Base-by-base conservation (phyloP, 129 eudicot genomes). In the Calendula officinalis region DNA sequence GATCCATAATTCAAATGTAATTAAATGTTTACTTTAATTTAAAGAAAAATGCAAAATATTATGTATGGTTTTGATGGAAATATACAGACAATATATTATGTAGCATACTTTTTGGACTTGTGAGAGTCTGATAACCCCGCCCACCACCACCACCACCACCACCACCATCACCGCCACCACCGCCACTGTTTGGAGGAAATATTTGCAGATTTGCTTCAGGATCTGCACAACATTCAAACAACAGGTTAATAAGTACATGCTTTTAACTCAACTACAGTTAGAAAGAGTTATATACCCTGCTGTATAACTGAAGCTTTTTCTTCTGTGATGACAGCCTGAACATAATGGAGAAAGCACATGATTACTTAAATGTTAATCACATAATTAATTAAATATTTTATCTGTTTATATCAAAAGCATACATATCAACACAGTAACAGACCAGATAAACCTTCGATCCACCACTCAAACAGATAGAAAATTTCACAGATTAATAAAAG, bases 151-250 rank as follows among this genome's bases (percentile, higher is more conserved):
- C 82, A 56, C 64, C 76, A n/a, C 80, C 82, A 60, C 75, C 69
- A 68, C 76, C n/a, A n/a, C 78, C 75, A n/a, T 78, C 82, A 46
- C 75, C 65, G 49, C 76, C 82, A 56, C 64, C 76, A n/a, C 80
- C 82, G 55, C 75, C 69, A 22, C 30, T 62, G 57, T 72, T 83
- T 49, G 95, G 96, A 56, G 99, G 96, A 77, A 85, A 88, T 68
- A 81, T 79, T 70, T 85, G 99, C 69, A 81, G 50, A 76, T 83
- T 88, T 45, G 96, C 96, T 65, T 76, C 87, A 70, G 99, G 89
- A 49, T 69, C 99, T 92, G 80, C 85, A 81, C 22, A 60, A 40
- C 49, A 73, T 59, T 57, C 15, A 54, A 46, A 60, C 38, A 53
- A n/a, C 59, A 58, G 73, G 38, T 55, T 16, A 66, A 68, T 37